phyloP scores from a whole-genome alignment of 73 alveolate species.

The Durusdinium trenchii region DNA sequence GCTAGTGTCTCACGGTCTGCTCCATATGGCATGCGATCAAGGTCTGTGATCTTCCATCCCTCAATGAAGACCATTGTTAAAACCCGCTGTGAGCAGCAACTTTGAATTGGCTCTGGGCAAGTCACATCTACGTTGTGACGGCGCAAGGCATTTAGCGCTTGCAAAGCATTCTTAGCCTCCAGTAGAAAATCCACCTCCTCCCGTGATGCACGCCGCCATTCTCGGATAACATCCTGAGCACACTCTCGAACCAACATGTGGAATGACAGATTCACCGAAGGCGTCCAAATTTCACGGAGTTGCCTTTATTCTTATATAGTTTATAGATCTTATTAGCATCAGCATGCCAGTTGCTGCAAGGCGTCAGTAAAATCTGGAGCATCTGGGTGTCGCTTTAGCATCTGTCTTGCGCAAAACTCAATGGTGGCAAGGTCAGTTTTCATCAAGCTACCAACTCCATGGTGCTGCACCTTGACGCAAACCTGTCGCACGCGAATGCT shows the following conservation, averaged over 20 bases:
- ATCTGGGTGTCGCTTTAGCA: slow-evolving; percentile 48
- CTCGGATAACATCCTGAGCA: slow-evolving; percentile 67
- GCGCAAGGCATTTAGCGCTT: slow-evolving; percentile 50
- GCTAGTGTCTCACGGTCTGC: slow-evolving; percentile 77
- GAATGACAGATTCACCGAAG: no score
- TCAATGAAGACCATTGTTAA: slow-evolving; percentile 82
- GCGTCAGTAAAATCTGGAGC: slow-evolving; percentile 70
- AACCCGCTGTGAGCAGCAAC: slow-evolving; percentile 12
- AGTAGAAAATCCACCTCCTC: slow-evolving; percentile 83
- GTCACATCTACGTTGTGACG: slow-evolving; percentile 29
- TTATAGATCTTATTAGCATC: no score
- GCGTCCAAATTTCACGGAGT: no score
- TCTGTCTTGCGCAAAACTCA: slow-evolving; percentile 52
- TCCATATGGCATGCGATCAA: slow-evolving; percentile 81
- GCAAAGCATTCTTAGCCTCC: slow-evolving; percentile 66
- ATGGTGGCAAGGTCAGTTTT: slow-evolving; percentile 58
- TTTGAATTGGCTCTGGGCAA: slow-evolving; percentile 54
- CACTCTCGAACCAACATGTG: neutral
- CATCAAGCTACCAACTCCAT: slow-evolving; percentile 82
- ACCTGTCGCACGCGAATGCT: neutral
- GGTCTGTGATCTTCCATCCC: slow-evolving; percentile 91
- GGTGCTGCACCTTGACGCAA: slow-evolving; percentile 86
- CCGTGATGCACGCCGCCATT: slow-evolving; percentile 64
- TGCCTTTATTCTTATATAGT: no score
- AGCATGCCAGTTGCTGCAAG: neutral